phyloP scores from a whole-genome alignment of 352 stramenopile genomes.

The Phytophthora pisi region DNA sequence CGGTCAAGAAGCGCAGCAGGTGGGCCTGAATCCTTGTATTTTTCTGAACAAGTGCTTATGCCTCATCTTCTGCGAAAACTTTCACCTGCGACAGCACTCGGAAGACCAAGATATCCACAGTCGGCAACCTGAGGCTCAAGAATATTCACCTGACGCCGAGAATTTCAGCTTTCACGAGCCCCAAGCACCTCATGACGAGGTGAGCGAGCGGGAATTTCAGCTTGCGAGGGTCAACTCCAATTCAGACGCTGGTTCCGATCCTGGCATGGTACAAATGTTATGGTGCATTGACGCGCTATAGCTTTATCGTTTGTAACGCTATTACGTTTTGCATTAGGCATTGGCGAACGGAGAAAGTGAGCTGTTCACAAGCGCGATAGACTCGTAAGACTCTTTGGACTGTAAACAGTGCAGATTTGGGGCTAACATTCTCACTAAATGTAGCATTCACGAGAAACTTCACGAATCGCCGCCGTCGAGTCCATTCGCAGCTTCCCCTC shows the following conservation, averaged over 20 bases:
- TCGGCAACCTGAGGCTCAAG: constrained; percentile 8
- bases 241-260: constrained; percentile 12
- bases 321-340: constrained; percentile 7
- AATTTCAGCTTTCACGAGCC: background rate
- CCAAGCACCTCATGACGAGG: constrained; percentile 4
- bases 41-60: constrained; percentile 2
- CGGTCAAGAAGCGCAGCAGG: constrained; percentile 12
- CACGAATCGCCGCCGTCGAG: constrained; percentile 8
- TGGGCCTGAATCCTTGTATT: constrained; percentile 4
- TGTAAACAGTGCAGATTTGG: background rate
- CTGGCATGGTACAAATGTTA: constrained; percentile 18
- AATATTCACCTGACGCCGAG: constrained; percentile 4
- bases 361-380: background rate
- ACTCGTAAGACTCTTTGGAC: constrained; percentile 13
- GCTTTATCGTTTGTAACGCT: background rate
- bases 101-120: constrained; percentile 7
- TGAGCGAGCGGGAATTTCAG: constrained; percentile 12
- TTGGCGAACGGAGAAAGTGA: constrained; percentile 8
- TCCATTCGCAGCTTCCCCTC: constrained; percentile 18
- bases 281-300: background rate
- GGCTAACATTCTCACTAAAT: constrained; percentile 14
- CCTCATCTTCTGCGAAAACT: constrained; percentile 1
- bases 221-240: constrained; percentile 10
- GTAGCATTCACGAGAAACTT: constrained; percentile 5
- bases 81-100: constrained; percentile 1